Evolutionary conservation across 495 filamentous ascomycete species (phyloP).

Genomic region (Viridothelium virens): DNA sequence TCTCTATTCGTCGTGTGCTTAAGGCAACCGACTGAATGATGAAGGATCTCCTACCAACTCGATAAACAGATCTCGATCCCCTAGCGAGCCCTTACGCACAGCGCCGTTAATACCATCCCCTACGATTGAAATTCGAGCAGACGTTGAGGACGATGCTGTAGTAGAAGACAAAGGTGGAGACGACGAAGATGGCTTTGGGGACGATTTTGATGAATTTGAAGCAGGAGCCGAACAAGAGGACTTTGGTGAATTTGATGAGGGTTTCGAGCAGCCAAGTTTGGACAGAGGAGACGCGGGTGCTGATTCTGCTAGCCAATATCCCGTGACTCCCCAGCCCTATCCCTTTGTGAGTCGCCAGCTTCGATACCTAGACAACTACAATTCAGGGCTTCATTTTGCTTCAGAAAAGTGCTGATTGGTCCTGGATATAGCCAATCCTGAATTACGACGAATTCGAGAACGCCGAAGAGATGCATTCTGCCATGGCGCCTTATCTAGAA

Average conservation of each 20-base stretch:
- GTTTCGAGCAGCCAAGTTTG: slow-evolving; percentile 54
- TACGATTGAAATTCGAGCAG: background rate
- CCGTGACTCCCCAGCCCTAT: background rate
- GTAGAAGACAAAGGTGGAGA: slow-evolving; percentile 37
- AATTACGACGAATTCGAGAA: slow-evolving; percentile 51
- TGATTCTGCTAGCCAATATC: slow-evolving; percentile 24
- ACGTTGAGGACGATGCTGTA: slow-evolving; percentile 38
- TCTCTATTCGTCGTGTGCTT: slow-evolving; percentile 31
- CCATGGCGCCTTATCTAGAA: slow-evolving; percentile 6
- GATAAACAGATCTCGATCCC: slow-evolving; percentile 29
- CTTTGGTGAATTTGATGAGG: slow-evolving; percentile 88
- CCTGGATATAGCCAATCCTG: slow-evolving; percentile 51
- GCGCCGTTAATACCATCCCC: slow-evolving; percentile 5
- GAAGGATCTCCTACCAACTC: slow-evolving; percentile 46
- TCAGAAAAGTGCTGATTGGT: background rate
- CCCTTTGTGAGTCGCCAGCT: slow-evolving; percentile 1
- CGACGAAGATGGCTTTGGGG: slow-evolving; percentile 56
- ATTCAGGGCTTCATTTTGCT: background rate
- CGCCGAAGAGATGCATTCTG: background rate
- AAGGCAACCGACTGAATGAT: slow-evolving; percentile 50
- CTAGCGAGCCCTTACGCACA: slow-evolving; percentile 13
- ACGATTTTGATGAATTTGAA: slow-evolving; percentile 96
- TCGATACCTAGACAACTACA: slow-evolving; percentile 1
- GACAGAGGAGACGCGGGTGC: slow-evolving; percentile 40
- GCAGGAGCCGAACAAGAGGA: slow-evolving; percentile 66